Conservation (phyloP, 495 filamentous ascomycete species). For the Schizothecium vesticola region DNA sequence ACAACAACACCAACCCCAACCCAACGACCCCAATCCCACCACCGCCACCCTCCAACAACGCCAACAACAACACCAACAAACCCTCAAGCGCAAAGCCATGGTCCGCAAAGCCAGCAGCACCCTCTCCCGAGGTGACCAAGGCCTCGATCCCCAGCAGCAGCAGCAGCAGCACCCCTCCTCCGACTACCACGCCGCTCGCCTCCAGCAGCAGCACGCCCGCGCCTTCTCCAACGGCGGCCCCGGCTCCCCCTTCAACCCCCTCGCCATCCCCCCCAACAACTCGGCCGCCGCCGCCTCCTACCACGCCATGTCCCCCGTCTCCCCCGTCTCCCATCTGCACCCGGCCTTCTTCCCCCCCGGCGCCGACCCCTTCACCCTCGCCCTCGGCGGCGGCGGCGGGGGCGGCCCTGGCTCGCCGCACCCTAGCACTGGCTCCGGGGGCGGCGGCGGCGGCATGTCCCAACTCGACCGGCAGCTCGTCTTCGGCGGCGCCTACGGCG, state of each 20-base stretch:
- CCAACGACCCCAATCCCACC: not conserved
- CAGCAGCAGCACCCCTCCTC: constrained; percentile 28
- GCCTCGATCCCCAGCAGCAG: constrained; percentile 21
- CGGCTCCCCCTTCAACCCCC: constrained; percentile 40
- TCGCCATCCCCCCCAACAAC: constrained; percentile 28
- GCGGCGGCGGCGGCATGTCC: constrained; percentile 38
- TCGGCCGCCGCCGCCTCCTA: constrained; percentile 33
- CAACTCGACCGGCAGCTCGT: constrained; percentile 75
- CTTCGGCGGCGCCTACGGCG: constrained; percentile 70
- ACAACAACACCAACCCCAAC: constrained; percentile 18
- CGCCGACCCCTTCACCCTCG: constrained; percentile 35
- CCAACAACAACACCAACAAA: constrained; percentile 18
- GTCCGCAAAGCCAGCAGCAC: constrained; percentile 38
- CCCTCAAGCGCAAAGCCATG: constrained; percentile 42
- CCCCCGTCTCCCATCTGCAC: constrained; percentile 37
- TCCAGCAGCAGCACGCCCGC: constrained; percentile 9
- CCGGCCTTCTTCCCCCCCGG: constrained; percentile 41
- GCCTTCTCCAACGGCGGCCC: constrained; percentile 23
- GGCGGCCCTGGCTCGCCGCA: constrained; percentile 22
- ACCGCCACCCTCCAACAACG: constrained; percentile 21
- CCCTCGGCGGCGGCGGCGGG: constrained; percentile 28
- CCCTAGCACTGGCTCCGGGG: constrained; percentile 32
- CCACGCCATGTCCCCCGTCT: constrained; percentile 43
- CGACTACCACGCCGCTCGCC: constrained; percentile 29
- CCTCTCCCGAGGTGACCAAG: constrained; percentile 33